Percentiles rank a stretch among this genome's conserved stretches.
phyloP scores from a whole-genome alignment of 2,329 filamentous ascomycete genomes.

The Magnaporthiopsis poae region DNA sequence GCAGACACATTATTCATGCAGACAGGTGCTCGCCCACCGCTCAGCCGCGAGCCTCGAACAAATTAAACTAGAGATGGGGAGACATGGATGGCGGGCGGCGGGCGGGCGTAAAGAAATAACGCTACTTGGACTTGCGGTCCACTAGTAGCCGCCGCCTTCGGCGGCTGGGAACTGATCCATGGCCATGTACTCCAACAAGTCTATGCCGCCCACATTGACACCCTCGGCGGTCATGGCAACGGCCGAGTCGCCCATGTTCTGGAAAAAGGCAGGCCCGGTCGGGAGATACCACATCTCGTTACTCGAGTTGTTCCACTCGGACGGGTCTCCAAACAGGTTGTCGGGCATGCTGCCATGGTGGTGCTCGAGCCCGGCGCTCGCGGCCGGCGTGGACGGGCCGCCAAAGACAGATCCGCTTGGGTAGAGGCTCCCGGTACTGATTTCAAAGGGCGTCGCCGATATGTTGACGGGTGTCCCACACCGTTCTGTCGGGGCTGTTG shows the following conservation, averaged over 20 bases:
- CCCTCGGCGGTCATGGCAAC: constrained; percentile 60
- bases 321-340: constrained; percentile 34
- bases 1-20: too few species aligned
- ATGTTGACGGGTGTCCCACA: constrained; percentile 41
- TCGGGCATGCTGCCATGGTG: constrained; percentile 13
- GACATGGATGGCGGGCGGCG: background rate
- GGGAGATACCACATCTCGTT: constrained; percentile 61
- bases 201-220: constrained; percentile 56
- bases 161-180: constrained; percentile 35
- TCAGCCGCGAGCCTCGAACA: background rate
- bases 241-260: constrained; percentile 50
- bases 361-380: constrained; percentile 20
- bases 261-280: constrained; percentile 53
- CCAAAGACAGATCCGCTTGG: constrained; percentile 37
- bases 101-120: background rate
- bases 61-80: background rate
- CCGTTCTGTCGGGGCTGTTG: constrained; percentile 22
- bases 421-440: constrained; percentile 45
- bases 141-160: constrained; percentile 9
- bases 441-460: constrained; percentile 54
- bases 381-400: constrained; percentile 35
- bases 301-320: constrained; percentile 38
- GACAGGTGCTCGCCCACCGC: too few species aligned
- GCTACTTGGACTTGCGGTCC: background rate
- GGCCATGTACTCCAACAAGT: constrained; percentile 59